Percentiles rank a stretch among this genome's conserved stretches.
Conservation (phyloP, 78 protist genomes). For the Dictyostelium citrinum region DNA sequence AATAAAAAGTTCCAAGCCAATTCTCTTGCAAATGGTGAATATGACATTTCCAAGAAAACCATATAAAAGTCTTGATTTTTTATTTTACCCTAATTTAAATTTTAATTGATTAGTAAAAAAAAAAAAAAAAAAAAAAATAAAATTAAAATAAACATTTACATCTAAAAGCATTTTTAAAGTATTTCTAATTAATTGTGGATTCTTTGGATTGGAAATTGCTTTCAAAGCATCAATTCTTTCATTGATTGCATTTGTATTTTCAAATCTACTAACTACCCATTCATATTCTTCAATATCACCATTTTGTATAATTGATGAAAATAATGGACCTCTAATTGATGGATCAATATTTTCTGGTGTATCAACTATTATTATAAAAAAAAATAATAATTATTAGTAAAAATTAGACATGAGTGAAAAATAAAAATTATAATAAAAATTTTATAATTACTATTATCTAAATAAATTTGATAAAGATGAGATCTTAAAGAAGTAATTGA, state of each 20-base stretch:
- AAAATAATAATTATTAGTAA: neutral
- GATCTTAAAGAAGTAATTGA: neutral
- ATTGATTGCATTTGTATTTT: conserved; percentile 15
- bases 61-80: conserved; percentile 11
- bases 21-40: neutral
- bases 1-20: neutral
- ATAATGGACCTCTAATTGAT: conserved; percentile 1
- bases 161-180: conserved; percentile 18
- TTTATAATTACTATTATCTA: neutral
- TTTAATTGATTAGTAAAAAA: neutral
- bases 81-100: neutral
- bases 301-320: conserved; percentile 17
- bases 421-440: neutral
- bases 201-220: conserved; percentile 16
- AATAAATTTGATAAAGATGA: conserved; percentile 4
- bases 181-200: conserved; percentile 5
- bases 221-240: conserved; percentile 32
- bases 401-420: neutral
- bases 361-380: neutral
- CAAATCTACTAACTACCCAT: conserved; percentile 31
- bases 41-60: neutral
- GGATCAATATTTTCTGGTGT: conserved; percentile 20
- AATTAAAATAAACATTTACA: neutral
- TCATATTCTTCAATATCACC: conserved; percentile 51
- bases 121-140: neutral